Evolutionary conservation across 768 basidiomycete species (phyloP), one percentile per base, ranked within the genome.

Genomic region (Epithele typhae): DNA sequence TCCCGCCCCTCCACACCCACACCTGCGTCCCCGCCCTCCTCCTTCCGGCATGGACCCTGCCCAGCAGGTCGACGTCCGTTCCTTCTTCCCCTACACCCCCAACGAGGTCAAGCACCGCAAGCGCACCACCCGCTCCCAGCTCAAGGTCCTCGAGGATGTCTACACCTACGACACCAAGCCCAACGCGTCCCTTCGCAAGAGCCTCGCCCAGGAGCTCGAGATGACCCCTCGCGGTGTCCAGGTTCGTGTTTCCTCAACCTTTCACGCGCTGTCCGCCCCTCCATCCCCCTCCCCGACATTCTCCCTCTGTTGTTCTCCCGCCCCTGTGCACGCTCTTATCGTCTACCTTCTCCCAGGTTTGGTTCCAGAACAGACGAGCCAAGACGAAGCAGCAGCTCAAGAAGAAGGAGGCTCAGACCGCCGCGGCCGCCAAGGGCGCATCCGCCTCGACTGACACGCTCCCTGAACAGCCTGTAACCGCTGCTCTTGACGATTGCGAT

Each of bases 201-300:
- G 79, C 53, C 79, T 98, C 43, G 87, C 92, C 0, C 68, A 75
- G 9, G 76, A 92, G 68, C 79, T 97, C 47, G 84, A 82, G 52
- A 98, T 98, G 94, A 87, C 89, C 9, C 81, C 92, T 18, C 74
- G 94, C 50, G 92, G 91, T n/a, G 89, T 98, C 2, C 94, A 98
- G 78, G 94, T 95, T 47, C 74, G 35, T 79, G 18, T 25, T 30
- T 34, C 36, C 27, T 18, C 18, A 39, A 15, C 18, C 25, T 18
- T 24, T 8, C 17, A 15, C 42, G 25, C 46, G n/a, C n/a, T n/a
- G 25, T 25, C n/a, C 19, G 38, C 22, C 37, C 12, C 21, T 34
- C 21, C 18, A 22, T 40, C 14, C 48, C 25, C 43, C 37, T 23
- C 14, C 42, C 17, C 18, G 17, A 4, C 42, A 21, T 19, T 18